Evolutionary conservation across 2,329 filamentous ascomycete genomes (phyloP), one percentile per base, ranked within the genome.

Genomic region (Fusarium sp.): DNA sequence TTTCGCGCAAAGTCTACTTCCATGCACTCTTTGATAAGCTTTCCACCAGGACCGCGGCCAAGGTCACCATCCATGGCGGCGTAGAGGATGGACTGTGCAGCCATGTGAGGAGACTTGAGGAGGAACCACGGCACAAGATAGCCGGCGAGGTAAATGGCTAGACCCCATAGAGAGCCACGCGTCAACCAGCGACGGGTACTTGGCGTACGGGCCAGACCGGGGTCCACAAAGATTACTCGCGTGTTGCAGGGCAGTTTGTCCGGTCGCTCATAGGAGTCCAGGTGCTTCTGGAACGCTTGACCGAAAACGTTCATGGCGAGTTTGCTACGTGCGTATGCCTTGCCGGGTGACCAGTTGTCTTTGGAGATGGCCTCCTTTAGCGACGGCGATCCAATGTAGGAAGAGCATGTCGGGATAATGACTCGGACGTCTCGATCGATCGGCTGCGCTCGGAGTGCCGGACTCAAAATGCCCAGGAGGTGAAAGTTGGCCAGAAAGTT

Each of bases 401-500:
- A 91, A 18, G 94, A 91, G 79, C 97, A 99, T 0, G 93, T 97
- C 2, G 93, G 87, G 71, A 98, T 89, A 60, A 99, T 87, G 66
- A 99, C 88, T 66, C 96, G 88, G 15, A 99, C 94, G 79, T 99
- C 96, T 74, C 96, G 90, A 79, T 99, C 96, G 59, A 97, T 90
- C 2, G 96, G 96, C 80, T 99, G 96, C 1, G 93, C 94, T 71
- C 94, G 90, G 65, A 99, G 86, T 0, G 96, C 95, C 0, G 96
- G 96, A 73, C 92, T 96, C 37, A 99, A 86, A 31, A 99, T 97
- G 70, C 93, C 93, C 46, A 99, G 86, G 4, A 99, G 86, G 77
- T 99, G 97, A 82, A 98, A 98, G 80, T 98, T 98, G 68, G 94
- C 92, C 40, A 99, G 87, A 79, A 94, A 99, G 78, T 99, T 99